Evolutionary conservation across 1,284 basidiomycete genomes (phyloP).

Genomic region (Macrocybe sp.): DNA sequence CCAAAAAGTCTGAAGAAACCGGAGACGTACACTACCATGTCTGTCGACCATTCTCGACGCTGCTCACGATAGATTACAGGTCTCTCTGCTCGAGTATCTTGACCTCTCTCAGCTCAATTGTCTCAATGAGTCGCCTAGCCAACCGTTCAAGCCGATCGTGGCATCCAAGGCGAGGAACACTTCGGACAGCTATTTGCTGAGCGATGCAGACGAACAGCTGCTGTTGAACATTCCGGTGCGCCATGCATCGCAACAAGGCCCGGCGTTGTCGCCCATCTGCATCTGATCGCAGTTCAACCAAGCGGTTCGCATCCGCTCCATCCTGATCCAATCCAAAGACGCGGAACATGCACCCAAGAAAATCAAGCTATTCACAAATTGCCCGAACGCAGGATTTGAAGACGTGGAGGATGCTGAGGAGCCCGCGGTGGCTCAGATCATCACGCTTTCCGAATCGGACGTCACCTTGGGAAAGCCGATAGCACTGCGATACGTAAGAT

Average conservation of each 20-base stretch:
- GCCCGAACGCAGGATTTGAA: conserved; percentile 61
- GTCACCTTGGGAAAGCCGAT: conserved; percentile 55
- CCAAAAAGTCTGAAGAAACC: conserved; percentile 3
- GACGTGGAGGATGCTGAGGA: conserved; percentile 53
- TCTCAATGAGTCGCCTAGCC: conserved; percentile 65
- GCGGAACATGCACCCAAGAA: conserved; percentile 55
- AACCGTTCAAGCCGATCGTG: conserved; percentile 61
- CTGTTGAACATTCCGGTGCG: conserved; percentile 65
- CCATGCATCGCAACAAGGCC: conserved; percentile 10
- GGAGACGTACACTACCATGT: conserved; percentile 10
- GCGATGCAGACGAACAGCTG: conserved; percentile 79
- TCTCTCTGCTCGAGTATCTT: conserved; percentile 57
- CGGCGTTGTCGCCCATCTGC: too few species aligned
- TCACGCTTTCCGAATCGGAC: conserved; percentile 47
- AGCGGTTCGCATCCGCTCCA: conserved; percentile 67
- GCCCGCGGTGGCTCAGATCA: conserved; percentile 46
- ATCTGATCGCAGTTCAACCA: conserved; percentile 63
- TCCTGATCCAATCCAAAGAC: conserved; percentile 53
- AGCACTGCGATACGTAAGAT: conserved; percentile 68
- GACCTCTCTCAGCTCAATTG: conserved; percentile 65
- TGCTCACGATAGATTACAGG: conserved; percentile 23
- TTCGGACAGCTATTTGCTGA: conserved; percentile 52
- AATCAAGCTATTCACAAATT: conserved; percentile 69
- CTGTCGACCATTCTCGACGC: neutral
- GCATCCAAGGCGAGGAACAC: conserved; percentile 44